These are phyloP conservation scores for Tetradesmus lagerheimii DNA, from an alignment of 139 green algal species.

Conservation along the genomic window DNA sequence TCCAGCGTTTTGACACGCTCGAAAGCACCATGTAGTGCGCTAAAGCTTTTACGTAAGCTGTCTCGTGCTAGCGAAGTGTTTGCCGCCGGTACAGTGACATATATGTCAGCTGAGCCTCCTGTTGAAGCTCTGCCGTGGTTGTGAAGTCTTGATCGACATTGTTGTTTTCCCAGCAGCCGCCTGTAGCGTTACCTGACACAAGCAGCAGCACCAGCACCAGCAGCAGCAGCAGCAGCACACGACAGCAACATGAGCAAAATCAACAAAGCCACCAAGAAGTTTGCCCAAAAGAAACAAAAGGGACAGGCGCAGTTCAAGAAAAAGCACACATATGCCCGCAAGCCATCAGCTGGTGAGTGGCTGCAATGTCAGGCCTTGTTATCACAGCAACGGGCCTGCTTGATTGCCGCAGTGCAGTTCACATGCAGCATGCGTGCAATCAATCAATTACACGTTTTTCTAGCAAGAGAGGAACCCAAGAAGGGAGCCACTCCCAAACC, in stretches of 20 bases:
- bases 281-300: constrained; percentile 51
- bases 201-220: constrained; percentile 20
- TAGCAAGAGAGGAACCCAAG: too few species aligned
- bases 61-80: neutral
- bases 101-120: neutral
- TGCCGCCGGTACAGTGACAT: neutral
- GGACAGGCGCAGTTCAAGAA: constrained; percentile 39
- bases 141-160: neutral
- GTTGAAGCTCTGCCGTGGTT: neutral
- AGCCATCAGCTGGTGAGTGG: constrained; percentile 24
- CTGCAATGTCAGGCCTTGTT: neutral
- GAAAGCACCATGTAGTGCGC: neutral
- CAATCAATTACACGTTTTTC: too few species aligned
- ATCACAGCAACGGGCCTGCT: neutral
- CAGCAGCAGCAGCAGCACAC: constrained; percentile 31
- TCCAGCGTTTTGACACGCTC: neutral
- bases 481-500: too few species aligned
- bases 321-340: constrained; percentile 29
- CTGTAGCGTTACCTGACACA: neutral
- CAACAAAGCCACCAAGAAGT: constrained; percentile 58
- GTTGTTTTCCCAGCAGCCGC: neutral
- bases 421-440: too few species aligned
- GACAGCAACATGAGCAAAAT: constrained; percentile 45
- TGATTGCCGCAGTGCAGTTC: too few species aligned
- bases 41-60: neutral